Percentiles rank a stretch among this genome's conserved stretches.
Evolutionary conservation across 495 filamentous ascomycete species (phyloP).

Genomic region (Glutinoglossum americanum): DNA sequence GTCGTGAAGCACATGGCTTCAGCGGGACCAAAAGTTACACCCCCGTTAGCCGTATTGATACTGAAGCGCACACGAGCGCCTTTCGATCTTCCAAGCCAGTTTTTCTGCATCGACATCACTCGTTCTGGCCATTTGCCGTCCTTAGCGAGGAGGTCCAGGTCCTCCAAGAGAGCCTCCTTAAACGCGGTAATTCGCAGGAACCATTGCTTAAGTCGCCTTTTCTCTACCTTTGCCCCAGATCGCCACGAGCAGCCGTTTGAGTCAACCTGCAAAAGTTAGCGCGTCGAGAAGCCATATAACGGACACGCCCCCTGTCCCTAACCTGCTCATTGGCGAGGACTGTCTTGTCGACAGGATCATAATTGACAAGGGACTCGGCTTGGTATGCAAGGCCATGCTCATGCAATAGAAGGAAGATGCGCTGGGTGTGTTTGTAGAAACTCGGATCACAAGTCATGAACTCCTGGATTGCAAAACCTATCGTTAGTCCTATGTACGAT

Average conservation of each 20-base stretch:
- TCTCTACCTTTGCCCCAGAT: constrained; percentile 69
- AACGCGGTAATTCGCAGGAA: constrained; percentile 70
- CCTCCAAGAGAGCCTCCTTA: constrained; percentile 48
- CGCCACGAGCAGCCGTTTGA: constrained; percentile 68
- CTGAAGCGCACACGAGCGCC: constrained; percentile 55
- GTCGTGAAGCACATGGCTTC: constrained; percentile 64
- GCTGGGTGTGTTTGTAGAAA: constrained; percentile 79
- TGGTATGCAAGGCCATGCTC: constrained; percentile 58
- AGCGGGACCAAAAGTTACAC: constrained; percentile 4
- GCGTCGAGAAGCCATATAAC: background rate
- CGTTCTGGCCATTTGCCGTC: constrained; percentile 57
- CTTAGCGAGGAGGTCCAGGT: constrained; percentile 40
- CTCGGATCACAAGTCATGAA: constrained; percentile 59
- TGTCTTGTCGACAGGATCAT: constrained; percentile 73
- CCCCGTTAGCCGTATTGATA: constrained; percentile 18
- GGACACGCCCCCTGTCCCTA: background rate
- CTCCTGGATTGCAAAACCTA: constrained; percentile 30
- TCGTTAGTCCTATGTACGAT: constrained; percentile 5
- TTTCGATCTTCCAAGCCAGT: constrained; percentile 66
- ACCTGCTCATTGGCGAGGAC: constrained; percentile 77
- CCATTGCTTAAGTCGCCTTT: constrained; percentile 66
- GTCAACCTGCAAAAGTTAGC: constrained; percentile 31
- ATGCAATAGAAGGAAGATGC: constrained; percentile 55
- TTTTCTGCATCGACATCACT: constrained; percentile 63
- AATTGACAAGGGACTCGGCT: constrained; percentile 63